Percentiles rank a stretch among this genome's conserved stretches.
Conservation (phyloP, 1,139 yeast species). For the Debaryomycetaceae sp. region DNA sequence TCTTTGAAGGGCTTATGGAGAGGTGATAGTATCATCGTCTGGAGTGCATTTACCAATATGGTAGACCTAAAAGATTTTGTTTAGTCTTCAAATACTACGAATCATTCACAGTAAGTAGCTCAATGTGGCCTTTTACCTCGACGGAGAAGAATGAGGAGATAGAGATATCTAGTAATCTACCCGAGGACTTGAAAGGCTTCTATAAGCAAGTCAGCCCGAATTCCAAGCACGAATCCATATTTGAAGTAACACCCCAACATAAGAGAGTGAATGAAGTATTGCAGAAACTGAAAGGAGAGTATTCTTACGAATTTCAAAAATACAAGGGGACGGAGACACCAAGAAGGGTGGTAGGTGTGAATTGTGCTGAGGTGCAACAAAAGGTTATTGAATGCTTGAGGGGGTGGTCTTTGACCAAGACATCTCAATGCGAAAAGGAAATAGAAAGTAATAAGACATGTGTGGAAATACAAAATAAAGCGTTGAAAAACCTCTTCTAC, state of each 20-base stretch:
- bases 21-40: conserved; percentile 9
- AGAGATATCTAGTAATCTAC: conserved; percentile 27
- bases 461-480: conserved; percentile 32
- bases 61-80: not conserved
- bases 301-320: conserved; percentile 27
- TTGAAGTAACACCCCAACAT: conserved; percentile 26
- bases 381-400: conserved; percentile 37
- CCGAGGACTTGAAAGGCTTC: conserved; percentile 25
- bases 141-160: conserved; percentile 13
- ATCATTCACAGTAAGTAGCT: not conserved
- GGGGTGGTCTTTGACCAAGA: conserved; percentile 25
- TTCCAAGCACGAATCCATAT: conserved; percentile 19
- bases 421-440: conserved; percentile 29
- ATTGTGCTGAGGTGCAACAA: conserved; percentile 43
- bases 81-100: not conserved
- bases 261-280: conserved; percentile 28
- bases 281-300: conserved; percentile 11
- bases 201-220: conserved; percentile 33
- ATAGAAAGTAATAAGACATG: conserved; percentile 27
- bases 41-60: conserved; percentile 4
- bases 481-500: conserved; percentile 33
- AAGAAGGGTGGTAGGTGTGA: conserved; percentile 26
- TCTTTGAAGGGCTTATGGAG: conserved; percentile 41
- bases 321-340: conserved; percentile 29
- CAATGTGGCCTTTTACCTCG: conserved; percentile 23